Base-by-base conservation (phyloP, 2,329 filamentous ascomycete genomes). In the Stemphylium lycopersici region DNA sequence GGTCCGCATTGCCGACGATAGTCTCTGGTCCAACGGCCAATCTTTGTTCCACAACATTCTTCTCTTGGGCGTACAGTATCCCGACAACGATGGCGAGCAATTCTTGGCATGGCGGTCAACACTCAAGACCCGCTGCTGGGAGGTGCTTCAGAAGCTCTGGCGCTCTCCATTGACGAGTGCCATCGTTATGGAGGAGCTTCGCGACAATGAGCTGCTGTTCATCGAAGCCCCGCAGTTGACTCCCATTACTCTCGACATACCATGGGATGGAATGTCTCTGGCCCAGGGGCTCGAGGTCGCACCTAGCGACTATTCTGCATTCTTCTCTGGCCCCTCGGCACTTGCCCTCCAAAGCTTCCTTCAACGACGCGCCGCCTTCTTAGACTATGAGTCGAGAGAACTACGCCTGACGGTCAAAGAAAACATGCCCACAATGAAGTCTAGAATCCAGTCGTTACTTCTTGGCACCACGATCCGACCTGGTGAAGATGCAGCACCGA, bases 31-130 rank as follows among this genome's bases (percentile, higher is more conserved):
- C 11, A 80, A 84, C 13, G 84, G 86, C 12, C 83, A 83, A 16
- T 93, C 95, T 0, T 79, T 99, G 12, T 92, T 99, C 70, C 93
- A 99, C 77, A 84, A 86, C 8, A 83, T 98, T 44, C 78, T 96
- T 43, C 82, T 84, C 11, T 81, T 95, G n/a, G 80, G 90, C 31
- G 79, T 91, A 3, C 84, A 86, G 44, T 87, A 90, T 43, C 89
- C 90, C 1, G 84, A 87, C 31, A 82, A 80, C 1, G 81, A 88
- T 54, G 84, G 63, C 8, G 65, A 65, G 8, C 64, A 67, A 16
- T 73, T 73, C 49, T 32, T 71, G 18, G 74, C 78, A 2, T 81
- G 79, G 79, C 68, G 76, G 37, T 72, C 77, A 10, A 63, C 63
- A 8, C 65, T 80, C 33, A 80, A 79, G 63, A 74, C 74, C 32